Percentiles rank a stretch among this genome's conserved stretches.
Evolutionary conservation across 768 basidiomycete species (phyloP).

Genomic region (Kwoniella sp.): DNA sequence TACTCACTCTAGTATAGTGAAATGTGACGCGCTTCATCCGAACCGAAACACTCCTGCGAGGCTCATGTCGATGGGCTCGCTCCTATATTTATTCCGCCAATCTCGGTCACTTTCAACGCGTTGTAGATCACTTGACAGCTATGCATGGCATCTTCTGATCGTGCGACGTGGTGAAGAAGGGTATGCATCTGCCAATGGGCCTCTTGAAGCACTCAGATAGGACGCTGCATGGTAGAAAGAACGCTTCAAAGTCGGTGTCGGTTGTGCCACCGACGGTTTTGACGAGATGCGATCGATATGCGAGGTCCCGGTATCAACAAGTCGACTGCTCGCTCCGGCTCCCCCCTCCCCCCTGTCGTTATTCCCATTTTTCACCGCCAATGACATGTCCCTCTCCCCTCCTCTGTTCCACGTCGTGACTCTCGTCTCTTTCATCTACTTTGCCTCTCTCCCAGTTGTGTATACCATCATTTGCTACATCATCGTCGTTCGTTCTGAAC

Average conservation of each 20-base stretch:
- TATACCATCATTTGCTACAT: conserved; percentile 8
- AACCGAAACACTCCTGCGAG: background rate
- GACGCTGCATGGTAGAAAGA: background rate
- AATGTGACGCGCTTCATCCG: conserved; percentile 12
- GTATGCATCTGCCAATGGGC: background rate
- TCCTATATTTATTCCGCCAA: background rate
- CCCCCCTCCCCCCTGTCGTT: too few species aligned
- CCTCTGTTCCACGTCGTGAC: conserved; percentile 5
- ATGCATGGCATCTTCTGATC: background rate
- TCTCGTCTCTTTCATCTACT: background rate
- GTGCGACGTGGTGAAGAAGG: background rate
- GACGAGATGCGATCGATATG: background rate
- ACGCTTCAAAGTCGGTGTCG: background rate
- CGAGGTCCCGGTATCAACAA: background rate
- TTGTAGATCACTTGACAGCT: background rate
- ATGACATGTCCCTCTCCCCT: conserved; percentile 6
- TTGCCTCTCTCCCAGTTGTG: conserved; percentile 13
- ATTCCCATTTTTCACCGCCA: conserved; percentile 5
- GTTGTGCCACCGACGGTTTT: background rate
- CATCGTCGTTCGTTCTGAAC: background rate
- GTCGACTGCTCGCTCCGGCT: too few species aligned
- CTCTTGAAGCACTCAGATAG: background rate
- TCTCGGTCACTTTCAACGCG: conserved; percentile 5
- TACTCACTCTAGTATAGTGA: background rate
- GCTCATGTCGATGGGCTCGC: background rate